Evolutionary conservation across 2,329 filamentous ascomycete species (phyloP).

Genomic region (Thelonectria rubi): DNA sequence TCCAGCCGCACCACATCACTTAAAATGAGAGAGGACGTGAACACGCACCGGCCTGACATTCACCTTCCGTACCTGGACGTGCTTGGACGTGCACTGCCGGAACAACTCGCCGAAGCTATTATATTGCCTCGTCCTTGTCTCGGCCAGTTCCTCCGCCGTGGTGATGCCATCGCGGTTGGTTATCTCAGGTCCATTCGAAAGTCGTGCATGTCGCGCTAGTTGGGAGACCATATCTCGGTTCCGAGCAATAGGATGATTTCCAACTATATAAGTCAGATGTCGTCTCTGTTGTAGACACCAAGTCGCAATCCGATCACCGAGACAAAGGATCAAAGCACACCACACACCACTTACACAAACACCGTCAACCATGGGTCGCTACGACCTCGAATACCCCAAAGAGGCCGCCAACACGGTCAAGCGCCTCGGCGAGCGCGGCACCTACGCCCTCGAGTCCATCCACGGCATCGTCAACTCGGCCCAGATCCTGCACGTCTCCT

Average conservation of each 20-base stretch:
- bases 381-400: slow-evolving; percentile 68
- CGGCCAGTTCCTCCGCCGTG: slow-evolving; percentile 8
- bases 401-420: slow-evolving; percentile 72
- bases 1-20: slow-evolving; percentile 27
- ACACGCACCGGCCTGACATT: neutral
- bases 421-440: slow-evolving; percentile 70
- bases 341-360: neutral
- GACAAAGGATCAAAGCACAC: neutral
- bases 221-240: slow-evolving; percentile 3
- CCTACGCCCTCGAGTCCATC: slow-evolving; percentile 77
- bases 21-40: neutral
- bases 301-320: neutral
- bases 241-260: slow-evolving; percentile 10
- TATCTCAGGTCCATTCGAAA: slow-evolving; percentile 1
- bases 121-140: slow-evolving; percentile 4
- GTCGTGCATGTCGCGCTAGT: slow-evolving; percentile 2
- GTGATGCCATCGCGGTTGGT: slow-evolving; percentile 11
- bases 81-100: slow-evolving; percentile 7
- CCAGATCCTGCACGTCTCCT: slow-evolving; percentile 83
- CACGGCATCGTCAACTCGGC: slow-evolving; percentile 78
- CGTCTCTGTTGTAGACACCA: neutral
- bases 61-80: neutral
- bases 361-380: slow-evolving; percentile 46
- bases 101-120: neutral
- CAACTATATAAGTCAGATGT: slow-evolving; percentile 12